Evolutionary conservation across 768 basidiomycete genomes (phyloP).

Genomic region (Leccinellum albellum): DNA sequence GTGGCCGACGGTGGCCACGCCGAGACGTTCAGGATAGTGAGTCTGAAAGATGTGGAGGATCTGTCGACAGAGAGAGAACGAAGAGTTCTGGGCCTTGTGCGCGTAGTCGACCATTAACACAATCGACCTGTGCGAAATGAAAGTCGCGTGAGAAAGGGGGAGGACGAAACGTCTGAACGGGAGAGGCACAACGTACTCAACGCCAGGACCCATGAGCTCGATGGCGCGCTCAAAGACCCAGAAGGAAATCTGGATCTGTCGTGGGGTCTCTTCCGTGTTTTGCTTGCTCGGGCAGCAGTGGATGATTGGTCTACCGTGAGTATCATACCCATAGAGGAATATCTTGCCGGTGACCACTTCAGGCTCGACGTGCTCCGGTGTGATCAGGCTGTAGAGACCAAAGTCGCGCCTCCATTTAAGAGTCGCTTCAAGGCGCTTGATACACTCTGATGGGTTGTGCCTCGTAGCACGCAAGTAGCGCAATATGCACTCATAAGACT

Average conservation of each 20-base stretch:
- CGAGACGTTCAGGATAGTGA: conserved; percentile 87
- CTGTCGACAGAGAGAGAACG: conserved; percentile 34
- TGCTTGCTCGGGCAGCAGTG: conserved; percentile 72
- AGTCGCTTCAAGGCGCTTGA: conserved; percentile 67
- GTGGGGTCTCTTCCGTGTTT: conserved; percentile 66
- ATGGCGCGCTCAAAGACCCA: conserved; percentile 76
- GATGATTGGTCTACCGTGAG: conserved; percentile 55
- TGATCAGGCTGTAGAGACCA: conserved; percentile 64
- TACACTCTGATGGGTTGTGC: conserved; percentile 56
- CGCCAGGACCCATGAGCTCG: conserved; percentile 76
- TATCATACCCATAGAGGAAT: conserved; percentile 77
- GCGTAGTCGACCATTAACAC: conserved; percentile 75
- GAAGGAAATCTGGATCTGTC: conserved; percentile 70
- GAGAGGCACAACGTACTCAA: conserved; percentile 82
- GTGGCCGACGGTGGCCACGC: conserved; percentile 67
- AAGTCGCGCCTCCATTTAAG: conserved; percentile 79
- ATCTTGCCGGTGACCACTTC: conserved; percentile 85
- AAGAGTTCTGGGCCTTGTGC: conserved; percentile 60
- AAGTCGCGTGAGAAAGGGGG: not conserved
- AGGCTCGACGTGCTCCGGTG: conserved; percentile 61
- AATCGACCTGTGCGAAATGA: conserved; percentile 45
- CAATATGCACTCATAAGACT: conserved; percentile 68
- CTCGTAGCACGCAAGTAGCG: conserved; percentile 79
- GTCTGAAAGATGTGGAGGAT: conserved; percentile 67
- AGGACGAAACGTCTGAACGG: too few relatives aligned